Conservation (phyloP, 495 filamentous ascomycete genomes). For the Talaromyces proteolyticus region DNA sequence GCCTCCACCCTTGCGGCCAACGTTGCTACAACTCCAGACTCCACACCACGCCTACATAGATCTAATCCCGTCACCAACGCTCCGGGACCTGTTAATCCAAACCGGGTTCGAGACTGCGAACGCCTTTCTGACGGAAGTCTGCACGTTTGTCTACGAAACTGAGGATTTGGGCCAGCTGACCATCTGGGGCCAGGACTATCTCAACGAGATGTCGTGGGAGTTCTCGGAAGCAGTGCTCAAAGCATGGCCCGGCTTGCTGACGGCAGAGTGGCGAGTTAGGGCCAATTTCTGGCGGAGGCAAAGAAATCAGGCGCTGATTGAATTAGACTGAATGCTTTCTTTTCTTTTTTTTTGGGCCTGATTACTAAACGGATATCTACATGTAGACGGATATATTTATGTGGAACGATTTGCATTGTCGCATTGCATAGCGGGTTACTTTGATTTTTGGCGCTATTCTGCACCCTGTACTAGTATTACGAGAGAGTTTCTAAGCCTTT, state of each 20-base stretch:
- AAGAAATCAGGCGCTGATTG: conserved; percentile 13
- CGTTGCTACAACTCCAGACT: conserved; percentile 25
- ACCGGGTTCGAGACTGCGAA: conserved; percentile 9
- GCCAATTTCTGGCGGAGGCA: conserved; percentile 30
- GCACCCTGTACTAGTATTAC: neutral
- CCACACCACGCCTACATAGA: conserved; percentile 36
- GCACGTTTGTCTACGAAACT: conserved; percentile 14
- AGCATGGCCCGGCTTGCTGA: conserved; percentile 22
- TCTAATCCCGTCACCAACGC: conserved; percentile 24
- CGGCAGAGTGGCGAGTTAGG: conserved; percentile 19
- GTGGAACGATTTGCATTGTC: too few relatives aligned
- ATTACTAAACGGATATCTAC: conserved; percentile 7
- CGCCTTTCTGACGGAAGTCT: conserved; percentile 20
- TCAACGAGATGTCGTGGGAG: conserved; percentile 30
- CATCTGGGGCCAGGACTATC: conserved; percentile 28
- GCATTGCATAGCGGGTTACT: neutral
- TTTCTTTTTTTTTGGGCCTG: neutral
- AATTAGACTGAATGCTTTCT: neutral
- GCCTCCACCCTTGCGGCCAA: conserved; percentile 21
- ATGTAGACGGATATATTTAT: too few relatives aligned
- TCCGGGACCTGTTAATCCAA: conserved; percentile 18
- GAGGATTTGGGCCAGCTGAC: conserved; percentile 22
- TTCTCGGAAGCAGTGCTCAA: conserved; percentile 24
- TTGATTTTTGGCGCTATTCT: neutral
- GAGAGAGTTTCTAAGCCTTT: too few relatives aligned